Evolutionary conservation across 768 basidiomycete genomes (phyloP).

Genomic region (Kwoniella bestiolae): DNA sequence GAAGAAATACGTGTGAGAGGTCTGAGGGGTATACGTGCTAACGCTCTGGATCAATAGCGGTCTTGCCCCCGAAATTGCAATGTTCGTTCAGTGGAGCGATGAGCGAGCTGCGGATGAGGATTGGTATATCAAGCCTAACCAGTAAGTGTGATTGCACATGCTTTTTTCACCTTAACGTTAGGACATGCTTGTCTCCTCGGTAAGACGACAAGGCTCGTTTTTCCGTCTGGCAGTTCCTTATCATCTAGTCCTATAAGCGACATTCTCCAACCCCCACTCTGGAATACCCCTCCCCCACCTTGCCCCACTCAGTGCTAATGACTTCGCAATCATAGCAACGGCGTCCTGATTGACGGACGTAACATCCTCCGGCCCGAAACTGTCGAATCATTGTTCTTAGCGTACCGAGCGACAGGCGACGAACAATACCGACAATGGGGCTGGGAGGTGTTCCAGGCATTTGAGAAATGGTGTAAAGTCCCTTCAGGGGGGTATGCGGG

Average conservation of each 20-base stretch:
- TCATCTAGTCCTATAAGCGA: background rate
- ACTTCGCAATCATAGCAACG: constrained; percentile 21
- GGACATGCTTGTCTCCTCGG: no score
- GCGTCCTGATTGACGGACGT: constrained; percentile 73
- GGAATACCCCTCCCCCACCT: background rate
- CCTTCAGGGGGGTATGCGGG: constrained; percentile 81
- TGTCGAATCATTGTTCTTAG: constrained; percentile 88
- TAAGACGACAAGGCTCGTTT: no score
- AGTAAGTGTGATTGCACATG: constrained; percentile 34
- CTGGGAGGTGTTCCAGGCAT: constrained; percentile 87
- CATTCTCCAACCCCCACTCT: background rate
- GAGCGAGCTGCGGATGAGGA: constrained; percentile 63
- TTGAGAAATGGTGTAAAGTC: constrained; percentile 78
- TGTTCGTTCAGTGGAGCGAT: constrained; percentile 67
- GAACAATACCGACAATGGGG: constrained; percentile 77
- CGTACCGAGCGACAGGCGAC: constrained; percentile 86
- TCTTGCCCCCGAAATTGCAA: constrained; percentile 84
- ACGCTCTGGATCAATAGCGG: constrained; percentile 62
- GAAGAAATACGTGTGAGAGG: no score
- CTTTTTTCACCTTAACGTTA: background rate
- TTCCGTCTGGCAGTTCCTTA: no score
- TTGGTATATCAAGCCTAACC: constrained; percentile 80
- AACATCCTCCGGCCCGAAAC: constrained; percentile 97
- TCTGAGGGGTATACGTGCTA: no score
- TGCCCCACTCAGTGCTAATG: constrained; percentile 2